A percentile compares a stretch with the other conserved stretches of the same genome.
phyloP scores from a whole-genome alignment of 345 rosid species.

The Brassica carinata region DNA sequence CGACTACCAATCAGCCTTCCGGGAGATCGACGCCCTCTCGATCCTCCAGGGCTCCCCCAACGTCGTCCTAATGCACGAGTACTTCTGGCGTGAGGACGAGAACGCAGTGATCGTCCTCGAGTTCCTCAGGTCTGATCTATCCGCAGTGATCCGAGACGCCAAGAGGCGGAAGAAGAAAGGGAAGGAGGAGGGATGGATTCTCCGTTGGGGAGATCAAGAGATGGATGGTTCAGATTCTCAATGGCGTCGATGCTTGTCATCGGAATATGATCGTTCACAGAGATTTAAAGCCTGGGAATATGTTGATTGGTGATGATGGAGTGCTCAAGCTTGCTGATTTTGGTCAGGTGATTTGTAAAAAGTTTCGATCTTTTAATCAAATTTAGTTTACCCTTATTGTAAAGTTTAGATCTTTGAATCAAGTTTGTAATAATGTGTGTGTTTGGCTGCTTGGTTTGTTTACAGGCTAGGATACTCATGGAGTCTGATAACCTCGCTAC shows the following conservation, averaged over 20 bases:
- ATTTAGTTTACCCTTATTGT: neutral
- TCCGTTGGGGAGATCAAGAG: constrained; percentile 68
- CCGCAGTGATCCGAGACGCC: constrained; percentile 64
- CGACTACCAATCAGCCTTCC: constrained; percentile 91
- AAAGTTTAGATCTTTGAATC: neutral
- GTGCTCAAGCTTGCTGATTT: constrained; percentile 94
- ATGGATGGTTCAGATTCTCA: constrained; percentile 92
- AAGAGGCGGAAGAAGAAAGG: constrained; percentile 49
- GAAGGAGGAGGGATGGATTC: constrained; percentile 41
- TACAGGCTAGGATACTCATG: constrained; percentile 87
- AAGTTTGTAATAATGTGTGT: constrained; percentile 7
- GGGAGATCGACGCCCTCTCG: constrained; percentile 88
- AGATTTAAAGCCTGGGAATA: constrained; percentile 90
- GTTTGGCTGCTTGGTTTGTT: constrained; percentile 21
- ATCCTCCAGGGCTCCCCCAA: constrained; percentile 71
- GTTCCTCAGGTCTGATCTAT: constrained; percentile 74
- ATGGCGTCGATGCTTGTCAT: constrained; percentile 78
- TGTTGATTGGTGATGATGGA: constrained; percentile 78
- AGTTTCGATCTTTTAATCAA: no score
- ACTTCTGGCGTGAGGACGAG: constrained; percentile 95
- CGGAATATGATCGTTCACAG: constrained; percentile 82
- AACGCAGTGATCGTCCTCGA: constrained; percentile 93
- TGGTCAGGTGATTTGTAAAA: constrained; percentile 97
- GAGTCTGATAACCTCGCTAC: constrained; percentile 55
- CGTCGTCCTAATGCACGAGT: constrained; percentile 78